Evolutionary conservation across 768 basidiomycete species (phyloP).

Genomic region (Lanmaoa rubissima): DNA sequence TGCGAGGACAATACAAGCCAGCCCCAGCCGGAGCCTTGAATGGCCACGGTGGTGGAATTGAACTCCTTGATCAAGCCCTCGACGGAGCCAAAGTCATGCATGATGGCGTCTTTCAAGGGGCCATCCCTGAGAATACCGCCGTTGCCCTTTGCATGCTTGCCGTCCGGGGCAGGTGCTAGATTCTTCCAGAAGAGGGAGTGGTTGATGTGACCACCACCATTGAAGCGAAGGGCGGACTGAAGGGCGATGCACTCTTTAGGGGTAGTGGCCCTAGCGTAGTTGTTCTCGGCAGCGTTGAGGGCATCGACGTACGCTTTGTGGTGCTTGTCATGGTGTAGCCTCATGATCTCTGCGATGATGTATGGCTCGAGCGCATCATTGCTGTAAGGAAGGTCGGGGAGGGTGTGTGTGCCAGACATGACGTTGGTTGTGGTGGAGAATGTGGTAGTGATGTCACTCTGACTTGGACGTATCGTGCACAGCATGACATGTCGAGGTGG

Average conservation of each 20-base stretch:
- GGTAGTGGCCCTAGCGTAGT: slow-evolving; percentile 65
- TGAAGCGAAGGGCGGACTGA: slow-evolving; percentile 26
- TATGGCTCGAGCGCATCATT: slow-evolving; percentile 93
- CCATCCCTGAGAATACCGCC: slow-evolving; percentile 66
- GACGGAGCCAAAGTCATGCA: slow-evolving; percentile 61
- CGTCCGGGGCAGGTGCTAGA: slow-evolving; percentile 59
- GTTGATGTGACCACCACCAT: slow-evolving; percentile 68
- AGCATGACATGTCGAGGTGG: slow-evolving; percentile 17
- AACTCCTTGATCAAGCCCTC: slow-evolving; percentile 79
- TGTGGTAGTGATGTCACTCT: slow-evolving; percentile 1
- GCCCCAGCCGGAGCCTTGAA: slow-evolving; percentile 96
- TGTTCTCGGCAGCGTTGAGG: slow-evolving; percentile 60
- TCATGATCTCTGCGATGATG: slow-evolving; percentile 91
- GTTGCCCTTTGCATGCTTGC: slow-evolving; percentile 52
- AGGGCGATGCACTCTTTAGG: slow-evolving; percentile 48
- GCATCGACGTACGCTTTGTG: slow-evolving; percentile 95
- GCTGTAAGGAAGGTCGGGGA: slow-evolving; percentile 75
- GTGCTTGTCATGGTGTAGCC: slow-evolving; percentile 92
- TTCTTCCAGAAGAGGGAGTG: slow-evolving; percentile 98
- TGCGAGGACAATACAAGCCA: slow-evolving; percentile 71
- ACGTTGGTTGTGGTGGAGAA: slow-evolving; percentile 6
- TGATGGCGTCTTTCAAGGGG: slow-evolving; percentile 67
- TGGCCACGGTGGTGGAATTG: slow-evolving; percentile 78
- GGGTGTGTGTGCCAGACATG: slow-evolving; percentile 49
- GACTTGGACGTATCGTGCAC: slow-evolving; percentile 6